Evolutionary conservation across 441 rosid genomes (phyloP).

Genomic region (Lepidium campestre): DNA sequence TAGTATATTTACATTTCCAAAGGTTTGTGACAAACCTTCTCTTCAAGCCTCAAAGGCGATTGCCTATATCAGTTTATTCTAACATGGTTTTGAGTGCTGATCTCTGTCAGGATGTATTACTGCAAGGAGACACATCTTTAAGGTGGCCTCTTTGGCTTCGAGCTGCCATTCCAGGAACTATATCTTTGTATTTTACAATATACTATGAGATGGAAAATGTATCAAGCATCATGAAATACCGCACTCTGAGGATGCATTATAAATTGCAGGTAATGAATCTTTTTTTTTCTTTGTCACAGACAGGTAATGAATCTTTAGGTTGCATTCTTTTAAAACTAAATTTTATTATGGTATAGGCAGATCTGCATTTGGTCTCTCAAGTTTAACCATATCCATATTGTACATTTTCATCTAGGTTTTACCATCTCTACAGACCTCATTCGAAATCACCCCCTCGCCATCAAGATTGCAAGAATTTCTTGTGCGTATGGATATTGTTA

Average conservation of each 20-base stretch:
- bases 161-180: conserved; percentile 84
- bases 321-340: not conserved
- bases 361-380: conserved; percentile 1
- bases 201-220: conserved; percentile 84
- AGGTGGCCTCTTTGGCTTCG: conserved; percentile 95
- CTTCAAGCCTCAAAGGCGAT: conserved; percentile 11
- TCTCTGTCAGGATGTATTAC: conserved; percentile 54
- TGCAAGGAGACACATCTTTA: conserved; percentile 54
- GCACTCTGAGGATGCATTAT: conserved; percentile 79
- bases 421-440: conserved; percentile 83
- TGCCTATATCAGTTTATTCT: conserved; percentile 13
- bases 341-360: not conserved
- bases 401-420: conserved; percentile 47
- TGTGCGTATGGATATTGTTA: conserved; percentile 82
- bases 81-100: conserved; percentile 24
- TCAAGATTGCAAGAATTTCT: conserved; percentile 81
- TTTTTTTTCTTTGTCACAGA: too few relatives aligned
- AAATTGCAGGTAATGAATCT: conserved; percentile 54
- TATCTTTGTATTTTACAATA: conserved; percentile 56
- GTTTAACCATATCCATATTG: conserved; percentile 13
- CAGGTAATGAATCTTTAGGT: conserved; percentile 43
- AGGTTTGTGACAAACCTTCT: conserved; percentile 49
- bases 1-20: conserved; percentile 68
- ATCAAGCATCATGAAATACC: conserved; percentile 80
- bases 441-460: conserved; percentile 76